Conservation (phyloP, 345 rosid genomes). For the Acer negundo region DNA sequence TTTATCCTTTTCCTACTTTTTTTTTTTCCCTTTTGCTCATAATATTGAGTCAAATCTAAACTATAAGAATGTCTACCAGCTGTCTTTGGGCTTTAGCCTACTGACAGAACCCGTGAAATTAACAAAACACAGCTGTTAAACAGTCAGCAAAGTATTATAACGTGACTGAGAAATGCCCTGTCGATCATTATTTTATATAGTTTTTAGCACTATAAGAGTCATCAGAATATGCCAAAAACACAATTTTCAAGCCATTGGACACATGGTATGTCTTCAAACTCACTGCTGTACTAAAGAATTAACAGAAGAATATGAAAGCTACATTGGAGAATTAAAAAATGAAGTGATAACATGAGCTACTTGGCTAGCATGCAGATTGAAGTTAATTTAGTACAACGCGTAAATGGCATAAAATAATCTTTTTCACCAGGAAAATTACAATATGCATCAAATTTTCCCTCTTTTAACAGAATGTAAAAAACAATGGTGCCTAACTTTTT, state of each 20-base stretch:
- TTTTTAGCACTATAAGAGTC: background rate
- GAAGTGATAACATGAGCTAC: background rate
- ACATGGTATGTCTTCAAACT: slow-evolving; percentile 16
- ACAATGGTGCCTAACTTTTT: background rate
- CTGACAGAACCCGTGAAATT: slow-evolving; percentile 5
- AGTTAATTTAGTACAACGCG: background rate
- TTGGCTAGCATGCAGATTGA: slow-evolving; percentile 24
- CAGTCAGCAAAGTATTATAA: background rate
- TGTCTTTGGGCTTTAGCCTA: background rate
- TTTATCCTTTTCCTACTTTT: too few relatives aligned
- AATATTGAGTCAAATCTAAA: background rate
- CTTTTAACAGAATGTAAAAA: background rate
- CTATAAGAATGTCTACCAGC: background rate
- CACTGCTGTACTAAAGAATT: background rate
- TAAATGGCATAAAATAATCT: slow-evolving; percentile 3
- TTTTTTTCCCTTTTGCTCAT: background rate
- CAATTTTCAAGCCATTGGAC: background rate
- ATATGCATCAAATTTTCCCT: slow-evolving; percentile 13
- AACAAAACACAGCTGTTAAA: background rate
- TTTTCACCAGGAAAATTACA: slow-evolving; percentile 9
- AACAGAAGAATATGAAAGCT: slow-evolving; percentile 6
- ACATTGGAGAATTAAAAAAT: slow-evolving; percentile 9
- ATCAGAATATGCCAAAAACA: background rate
- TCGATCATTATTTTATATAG: background rate
- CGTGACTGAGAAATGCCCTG: background rate